Conservation (phyloP, 441 rosid genomes). For the Codiaeum variegatum region DNA sequence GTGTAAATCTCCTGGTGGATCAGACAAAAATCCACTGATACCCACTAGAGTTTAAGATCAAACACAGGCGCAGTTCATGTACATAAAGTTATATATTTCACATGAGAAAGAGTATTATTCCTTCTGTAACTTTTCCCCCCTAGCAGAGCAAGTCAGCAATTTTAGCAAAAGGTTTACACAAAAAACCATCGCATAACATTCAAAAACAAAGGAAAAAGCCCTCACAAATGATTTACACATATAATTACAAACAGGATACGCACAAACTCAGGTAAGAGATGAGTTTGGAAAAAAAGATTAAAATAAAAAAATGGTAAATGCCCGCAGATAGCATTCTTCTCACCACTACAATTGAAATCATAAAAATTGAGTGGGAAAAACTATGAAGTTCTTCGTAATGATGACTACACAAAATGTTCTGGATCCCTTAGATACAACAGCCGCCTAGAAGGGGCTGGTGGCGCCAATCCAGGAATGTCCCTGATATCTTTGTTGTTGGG, state of each 20-base stretch:
- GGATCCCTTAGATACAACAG: slow-evolving; percentile 50
- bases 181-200: slow-evolving; percentile 15
- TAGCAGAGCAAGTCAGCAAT: slow-evolving; percentile 8
- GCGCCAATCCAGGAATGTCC: slow-evolving; percentile 98
- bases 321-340: slow-evolving; percentile 23
- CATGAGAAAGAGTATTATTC: neutral
- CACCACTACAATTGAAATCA: slow-evolving; percentile 17
- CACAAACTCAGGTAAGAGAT: slow-evolving; percentile 37
- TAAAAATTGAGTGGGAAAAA: slow-evolving; percentile 3
- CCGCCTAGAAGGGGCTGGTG: slow-evolving; percentile 90
- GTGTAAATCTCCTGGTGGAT: too few relatives aligned
- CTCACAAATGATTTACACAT: slow-evolving; percentile 39
- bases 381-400: slow-evolving; percentile 3
- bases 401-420: slow-evolving; percentile 26
- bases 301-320: neutral
- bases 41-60: too few relatives aligned
- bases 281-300: slow-evolving; percentile 9
- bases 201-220: slow-evolving; percentile 21
- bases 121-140: slow-evolving; percentile 6
- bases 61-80: neutral
- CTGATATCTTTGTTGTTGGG: slow-evolving; percentile 88
- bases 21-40: too few relatives aligned
- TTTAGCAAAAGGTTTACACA: slow-evolving; percentile 7
- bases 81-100: slow-evolving; percentile 11
- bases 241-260: slow-evolving; percentile 29